Evolutionary conservation across 345 rosid species (phyloP), one percentile per base, ranked within the genome.

Genomic region (Corchorus olitorius): DNA sequence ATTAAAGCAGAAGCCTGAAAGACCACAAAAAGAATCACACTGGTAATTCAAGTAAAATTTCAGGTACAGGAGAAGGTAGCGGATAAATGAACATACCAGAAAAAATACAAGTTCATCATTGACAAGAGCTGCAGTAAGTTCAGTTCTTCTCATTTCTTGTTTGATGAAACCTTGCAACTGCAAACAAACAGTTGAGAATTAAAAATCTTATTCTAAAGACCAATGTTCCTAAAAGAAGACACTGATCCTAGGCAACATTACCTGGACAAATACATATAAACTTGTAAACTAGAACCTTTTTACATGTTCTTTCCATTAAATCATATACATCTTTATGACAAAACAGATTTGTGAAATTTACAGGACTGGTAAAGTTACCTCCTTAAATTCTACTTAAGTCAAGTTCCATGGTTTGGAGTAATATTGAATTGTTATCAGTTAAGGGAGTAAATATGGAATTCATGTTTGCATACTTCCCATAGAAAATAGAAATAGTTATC

Each of bases 1-100:
- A 91, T 82, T 52, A 91, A 6, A 27, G 93, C 95, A 80, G 95
- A 93, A 49, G 94, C 98, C 98, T 94, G 87, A 70, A 68, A 84
- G 75, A 61, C 59, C 22, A 80, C 8, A 65, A 59, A 75, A 74
- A 49, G 8, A 59, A 35, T 74, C 17, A 50, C 20, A 53, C 4
- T 14, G 16, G 33, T 0, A 12, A 59, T 74, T 56, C 45, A 43
- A 72, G 74, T 63, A 58, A n/a, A 50, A 73, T 52, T 20, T 9
- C 33, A 55, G 45, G 61, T 7, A 45, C 49, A 27, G 70, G 70
- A 9, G 53, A 1, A 14, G 56, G 52, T 12, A 34, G 72, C 13
- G 27, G 15, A 52, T 8, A 41, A 3, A 41, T 0, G 11, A 68
- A 73, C 85, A 19, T 91, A 91, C 98, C 93, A 93, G 75, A 72